Evolutionary conservation across 768 basidiomycete species (phyloP).

Genomic region (Boletus bicolor): DNA sequence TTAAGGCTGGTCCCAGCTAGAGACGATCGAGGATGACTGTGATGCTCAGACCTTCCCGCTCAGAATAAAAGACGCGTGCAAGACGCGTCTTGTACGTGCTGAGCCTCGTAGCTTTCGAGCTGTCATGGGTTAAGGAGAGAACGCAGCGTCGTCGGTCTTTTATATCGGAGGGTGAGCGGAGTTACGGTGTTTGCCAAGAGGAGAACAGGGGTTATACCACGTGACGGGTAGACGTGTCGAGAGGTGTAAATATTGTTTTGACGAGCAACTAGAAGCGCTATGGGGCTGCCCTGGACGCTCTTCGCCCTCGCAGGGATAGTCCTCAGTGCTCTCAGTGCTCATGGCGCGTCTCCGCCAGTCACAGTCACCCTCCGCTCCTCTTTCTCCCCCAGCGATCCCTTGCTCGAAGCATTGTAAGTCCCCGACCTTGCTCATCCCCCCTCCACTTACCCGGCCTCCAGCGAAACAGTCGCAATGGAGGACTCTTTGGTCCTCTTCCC

Average conservation of each 20-base stretch:
- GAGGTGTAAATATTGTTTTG: neutral
- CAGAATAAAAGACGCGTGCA: constrained; percentile 22
- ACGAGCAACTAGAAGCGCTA: neutral
- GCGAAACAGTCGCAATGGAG: constrained; percentile 79
- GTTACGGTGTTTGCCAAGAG: constrained; percentile 13
- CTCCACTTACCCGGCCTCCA: constrained; percentile 31
- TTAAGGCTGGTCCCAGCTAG: constrained; percentile 27
- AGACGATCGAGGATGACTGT: constrained; percentile 30
- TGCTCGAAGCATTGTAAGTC: constrained; percentile 32
- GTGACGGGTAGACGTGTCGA: constrained; percentile 19
- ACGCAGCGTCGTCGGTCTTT: neutral
- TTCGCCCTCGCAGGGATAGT: constrained; percentile 17
- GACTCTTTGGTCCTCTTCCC: constrained; percentile 73
- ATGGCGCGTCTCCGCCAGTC: constrained; percentile 30
- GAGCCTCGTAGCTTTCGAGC: constrained; percentile 32
- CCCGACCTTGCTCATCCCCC: neutral
- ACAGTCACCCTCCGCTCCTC: constrained; percentile 29
- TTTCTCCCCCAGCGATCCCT: constrained; percentile 25
- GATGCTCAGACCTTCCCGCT: constrained; percentile 36
- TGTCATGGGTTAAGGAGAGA: constrained; percentile 14
- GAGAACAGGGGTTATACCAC: constrained; percentile 8
- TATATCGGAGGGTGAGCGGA: constrained; percentile 15
- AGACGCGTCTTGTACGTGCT: constrained; percentile 23
- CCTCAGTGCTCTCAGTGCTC: constrained; percentile 12
- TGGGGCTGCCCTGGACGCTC: constrained; percentile 10